These are phyloP conservation scores for Moricandia arvensis DNA, from an alignment of 345 rosid genomes.

Conservation along the genomic window DNA sequence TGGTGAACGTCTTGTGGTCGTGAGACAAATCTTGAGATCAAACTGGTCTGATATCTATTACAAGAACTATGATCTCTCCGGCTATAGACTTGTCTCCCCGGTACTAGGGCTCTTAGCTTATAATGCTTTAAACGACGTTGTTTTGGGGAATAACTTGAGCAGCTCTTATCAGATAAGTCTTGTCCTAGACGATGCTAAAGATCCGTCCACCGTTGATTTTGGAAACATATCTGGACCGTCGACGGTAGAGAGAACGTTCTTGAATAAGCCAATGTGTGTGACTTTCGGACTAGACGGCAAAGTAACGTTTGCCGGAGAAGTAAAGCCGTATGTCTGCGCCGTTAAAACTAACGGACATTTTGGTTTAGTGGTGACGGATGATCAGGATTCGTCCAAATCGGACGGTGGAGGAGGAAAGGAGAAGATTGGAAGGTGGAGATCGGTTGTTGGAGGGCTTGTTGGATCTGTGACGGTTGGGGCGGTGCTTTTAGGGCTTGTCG, in stretches of 20 bases:
- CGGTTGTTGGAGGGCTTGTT: slow-evolving; percentile 71
- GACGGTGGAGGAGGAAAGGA: slow-evolving; percentile 47
- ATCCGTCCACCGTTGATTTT: slow-evolving; percentile 68
- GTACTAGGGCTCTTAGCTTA: slow-evolving; percentile 81
- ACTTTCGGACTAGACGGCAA: slow-evolving; percentile 63
- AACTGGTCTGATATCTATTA: slow-evolving; percentile 77
- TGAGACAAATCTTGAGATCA: slow-evolving; percentile 63
- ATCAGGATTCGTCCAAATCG: slow-evolving; percentile 32
- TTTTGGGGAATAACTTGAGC: slow-evolving; percentile 28
- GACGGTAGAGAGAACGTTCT: slow-evolving; percentile 26
- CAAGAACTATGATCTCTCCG: slow-evolving; percentile 66
- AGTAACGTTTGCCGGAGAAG: slow-evolving; percentile 49
- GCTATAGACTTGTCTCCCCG: slow-evolving; percentile 74
- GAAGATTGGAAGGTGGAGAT: slow-evolving; percentile 70
- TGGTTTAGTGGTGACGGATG: slow-evolving; percentile 58
- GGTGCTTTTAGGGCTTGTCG: slow-evolving; percentile 61
- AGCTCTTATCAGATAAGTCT: slow-evolving; percentile 63
- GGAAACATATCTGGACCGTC: slow-evolving; percentile 29
- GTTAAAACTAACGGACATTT: slow-evolving; percentile 74
- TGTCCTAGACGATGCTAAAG: slow-evolving; percentile 35
- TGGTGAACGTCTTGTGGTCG: slow-evolving; percentile 72
- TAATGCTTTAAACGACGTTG: slow-evolving; percentile 44
- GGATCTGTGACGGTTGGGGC: slow-evolving; percentile 67
- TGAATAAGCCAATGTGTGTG: slow-evolving; percentile 59
- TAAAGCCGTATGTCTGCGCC: slow-evolving; percentile 54